Percentiles rank a stretch among this genome's conserved stretches.
These are phyloP conservation scores for Tieghemiomyces parasiticus DNA, from an alignment of 192 early-diverging fungal genomes.

Conservation along the genomic window DNA sequence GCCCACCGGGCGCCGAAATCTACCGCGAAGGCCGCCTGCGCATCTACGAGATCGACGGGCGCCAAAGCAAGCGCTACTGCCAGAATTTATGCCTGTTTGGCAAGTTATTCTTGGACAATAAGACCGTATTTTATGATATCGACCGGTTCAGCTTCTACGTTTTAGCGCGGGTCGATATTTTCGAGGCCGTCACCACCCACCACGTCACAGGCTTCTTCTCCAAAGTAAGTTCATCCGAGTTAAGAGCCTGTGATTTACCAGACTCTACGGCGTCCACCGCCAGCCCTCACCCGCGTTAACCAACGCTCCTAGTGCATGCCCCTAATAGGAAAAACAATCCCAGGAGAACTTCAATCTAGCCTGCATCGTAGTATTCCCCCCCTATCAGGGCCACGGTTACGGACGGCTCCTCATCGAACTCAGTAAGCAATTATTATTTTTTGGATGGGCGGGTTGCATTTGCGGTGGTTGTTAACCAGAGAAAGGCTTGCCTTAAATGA, in stretches of 20 bases:
- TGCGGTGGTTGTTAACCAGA: no score
- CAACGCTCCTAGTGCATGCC: no score
- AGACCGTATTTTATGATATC: slow-evolving; percentile 90
- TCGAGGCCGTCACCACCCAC: slow-evolving; percentile 19
- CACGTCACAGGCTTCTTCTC: slow-evolving; percentile 91
- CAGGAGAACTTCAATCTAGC: slow-evolving; percentile 77
- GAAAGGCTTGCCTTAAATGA: no score
- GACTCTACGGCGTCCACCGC: no score
- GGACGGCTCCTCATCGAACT: slow-evolving; percentile 82
- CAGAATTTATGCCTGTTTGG: slow-evolving; percentile 88
- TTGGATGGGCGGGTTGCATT: no score
- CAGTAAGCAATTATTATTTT: no score
- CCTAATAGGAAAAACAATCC: slow-evolving; percentile 81
- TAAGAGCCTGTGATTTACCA: no score
- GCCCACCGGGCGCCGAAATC: slow-evolving; percentile 67
- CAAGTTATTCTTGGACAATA: slow-evolving; percentile 94
- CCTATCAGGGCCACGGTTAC: slow-evolving; percentile 71
- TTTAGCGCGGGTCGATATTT: slow-evolving; percentile 38
- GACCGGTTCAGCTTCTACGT: slow-evolving; percentile 92
- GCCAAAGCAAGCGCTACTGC: slow-evolving; percentile 78
- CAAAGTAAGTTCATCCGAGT: slow-evolving; percentile 72
- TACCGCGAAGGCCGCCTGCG: slow-evolving; percentile 53
- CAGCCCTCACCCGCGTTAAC: no score
- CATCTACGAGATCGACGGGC: slow-evolving; percentile 81
- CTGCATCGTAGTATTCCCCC: slow-evolving; percentile 79